Evolutionary conservation across 2,329 filamentous ascomycete species (phyloP), one percentile per base, ranked within the genome.

Genomic region (Elsinoe ampelina): DNA sequence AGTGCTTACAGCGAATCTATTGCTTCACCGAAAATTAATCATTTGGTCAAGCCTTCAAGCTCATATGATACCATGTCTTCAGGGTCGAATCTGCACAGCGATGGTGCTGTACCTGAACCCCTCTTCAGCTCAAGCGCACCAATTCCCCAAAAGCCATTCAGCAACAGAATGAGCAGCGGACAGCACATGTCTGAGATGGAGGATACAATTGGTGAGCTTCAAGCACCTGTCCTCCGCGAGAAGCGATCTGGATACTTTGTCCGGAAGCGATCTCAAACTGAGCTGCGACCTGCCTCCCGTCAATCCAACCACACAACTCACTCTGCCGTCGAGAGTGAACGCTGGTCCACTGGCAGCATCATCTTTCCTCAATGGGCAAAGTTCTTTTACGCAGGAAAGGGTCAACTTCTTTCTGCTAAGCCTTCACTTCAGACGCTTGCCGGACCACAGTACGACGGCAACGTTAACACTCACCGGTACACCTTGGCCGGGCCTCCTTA

Each of bases 311-410:
- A 67, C 42, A 59, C 64, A 58, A 66, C 63, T 50, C 48, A 52
- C 6, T 63, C 42, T 32, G 34, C 38, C 2, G 55, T 60, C 19
- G 65, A 66, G 11, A 67, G 62, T 45, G 65, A 69, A 2, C 63
- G 65, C 6, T 57, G 57, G 35, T 66, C 64, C 43, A 58, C 60
- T 35, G 64, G 62, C 17, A 68, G 64, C 54, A 63, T 57, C 42
- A 59, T 70, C 22, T 70, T 71, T 54, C 69, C 69, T 6, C 62
- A 61, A 3, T 71, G 69, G 69, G 69, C 68, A 10, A 70, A 63
- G 55, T 62, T 64, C 17, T 71, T 68, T 59, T 71, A 71, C 60
- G 62, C 61, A 17, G 64, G 66, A 3, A 63, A 61, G 22, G 60
- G 60, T 15, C 57, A 59, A 8, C 59, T 70, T 15, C 42, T 63